These are phyloP conservation scores for Taxawa tesnikishii DNA, from an alignment of 2,329 filamentous ascomycete genomes.

Conservation along the genomic window DNA sequence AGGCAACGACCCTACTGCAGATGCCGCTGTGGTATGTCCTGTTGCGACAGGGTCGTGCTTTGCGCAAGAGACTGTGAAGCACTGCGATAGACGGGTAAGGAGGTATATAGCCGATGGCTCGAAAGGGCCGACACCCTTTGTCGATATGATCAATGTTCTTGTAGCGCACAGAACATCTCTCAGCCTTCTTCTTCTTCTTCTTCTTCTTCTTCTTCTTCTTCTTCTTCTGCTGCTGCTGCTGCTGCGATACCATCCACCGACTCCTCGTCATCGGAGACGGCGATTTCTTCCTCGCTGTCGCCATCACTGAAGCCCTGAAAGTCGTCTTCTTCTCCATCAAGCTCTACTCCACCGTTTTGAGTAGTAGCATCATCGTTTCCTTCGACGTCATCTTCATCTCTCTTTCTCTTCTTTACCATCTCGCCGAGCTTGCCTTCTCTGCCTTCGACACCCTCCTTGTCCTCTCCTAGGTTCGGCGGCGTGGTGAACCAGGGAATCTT, in stretches of 20 bases:
- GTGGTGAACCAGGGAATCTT: constrained; percentile 95
- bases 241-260: not conserved
- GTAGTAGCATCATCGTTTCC: constrained; percentile 5
- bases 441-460: constrained; percentile 43
- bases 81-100: no score
- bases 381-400: constrained; percentile 23
- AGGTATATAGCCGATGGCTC: no score
- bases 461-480: constrained; percentile 49
- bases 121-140: no score
- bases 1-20: no score
- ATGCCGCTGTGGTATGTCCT: no score
- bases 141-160: no score
- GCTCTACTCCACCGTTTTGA: constrained; percentile 35
- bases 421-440: constrained; percentile 71
- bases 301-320: constrained; percentile 12
- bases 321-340: constrained; percentile 30
- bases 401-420: constrained; percentile 69
- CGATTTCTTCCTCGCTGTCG: constrained; percentile 15
- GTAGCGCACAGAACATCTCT: no score
- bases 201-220: no score
- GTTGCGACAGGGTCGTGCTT: no score
- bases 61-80: no score
- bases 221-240: no score
- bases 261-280: constrained; percentile 12
- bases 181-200: no score